Base-by-base conservation (phyloP, 441 rosid genomes). In the Cnidoscolus chayamansa region DNA sequence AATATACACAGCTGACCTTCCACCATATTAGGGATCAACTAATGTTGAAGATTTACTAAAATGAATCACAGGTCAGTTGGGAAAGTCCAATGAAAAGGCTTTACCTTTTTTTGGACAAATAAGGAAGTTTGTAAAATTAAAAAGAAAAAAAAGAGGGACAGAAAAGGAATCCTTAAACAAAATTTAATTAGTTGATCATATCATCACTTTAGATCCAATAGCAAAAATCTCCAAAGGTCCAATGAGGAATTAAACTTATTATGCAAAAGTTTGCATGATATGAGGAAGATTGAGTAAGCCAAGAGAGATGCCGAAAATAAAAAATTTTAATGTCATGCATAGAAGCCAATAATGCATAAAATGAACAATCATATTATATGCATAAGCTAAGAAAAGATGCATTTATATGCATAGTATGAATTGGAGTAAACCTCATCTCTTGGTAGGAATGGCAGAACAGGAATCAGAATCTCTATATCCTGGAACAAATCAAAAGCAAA, bases 381-480 rank as follows among this genome's bases (percentile, higher is more conserved):
- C 37, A 40, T 16, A 60, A 13, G 47, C 25, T 25, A 55, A 51
- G 16, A 67, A 4, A 3, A 40, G 19, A 48, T 63, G 50, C 54
- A 59, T 48, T 47, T 37, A 30, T 40, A 53, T 54, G 8, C 47
- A 68, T 16, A 75, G 51, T 32, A 55, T 35, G 60, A 64, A 70
- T 19, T 49, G 31, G 67, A 56, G 69, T 68, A 76, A 78, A 96
- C 99, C 96, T 96, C 94, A 63, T 92, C 96, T 86, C 93, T 84
- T 15, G 92, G 87, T 73, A 96, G 78, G 84, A 87, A 93, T 11
- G 98, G 97, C 78, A 96, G 78, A 64, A 93, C 73, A 73, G 99
- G 97, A 84, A 92, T 79, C 68, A 96, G 73, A 81, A 96, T 87
- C 84, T 96, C 98, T 45, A 83, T 85, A 79, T 96, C 97, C 99